Evolutionary conservation across 2,329 filamentous ascomycete genomes (phyloP), one percentile per base, ranked within the genome.

Genomic region (Chrysoporthe cubensis): DNA sequence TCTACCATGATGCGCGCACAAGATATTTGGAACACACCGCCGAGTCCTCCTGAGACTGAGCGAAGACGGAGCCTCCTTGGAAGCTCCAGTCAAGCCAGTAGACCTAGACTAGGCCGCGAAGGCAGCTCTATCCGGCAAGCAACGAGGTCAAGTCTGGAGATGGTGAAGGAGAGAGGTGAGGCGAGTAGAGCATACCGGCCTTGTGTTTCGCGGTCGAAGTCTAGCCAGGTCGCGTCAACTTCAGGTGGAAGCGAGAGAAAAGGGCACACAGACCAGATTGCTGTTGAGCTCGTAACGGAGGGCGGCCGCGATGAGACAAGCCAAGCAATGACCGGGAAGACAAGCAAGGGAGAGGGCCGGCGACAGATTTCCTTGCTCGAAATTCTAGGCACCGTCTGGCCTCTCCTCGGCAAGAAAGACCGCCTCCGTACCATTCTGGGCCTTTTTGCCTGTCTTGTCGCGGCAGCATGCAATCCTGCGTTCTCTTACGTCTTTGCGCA

Each of bases 401-500:
- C 92, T 0, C 83, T 79, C 0, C 79, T 97, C 0, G 79, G 81
- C 0, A 74, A 73, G 63, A 78, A 71, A 7, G 82, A 89, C 14
- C 87, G 85, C 1, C 1, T 85, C 0, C 76, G 86, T 14, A 79
- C 96, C 0, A 40, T 90, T 0, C 65, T 86, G 1, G 92, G 89
- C 1, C 78, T 93, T 11, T n/a, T 86, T 0, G 83, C 85, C 57
- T 88, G 90, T 42, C 73, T 91, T 0, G 72, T 90, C 0, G 88
- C 92, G 59, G 90, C 92, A 3, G 86, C 84, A 3, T 84, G 87
- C 37, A 91, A 90, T 0, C 92, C 94, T 0, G 80, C 87, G 0
- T 97, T 97, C 73, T 90, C 93, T 0, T 93, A 86, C 75, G 82
- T 91, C 9, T 89, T 97, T 62, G 87, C 93, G 0, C 87, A 90